Evolutionary conservation across 768 basidiomycete genomes (phyloP).

Genomic region (Lactifluus subvellereus): DNA sequence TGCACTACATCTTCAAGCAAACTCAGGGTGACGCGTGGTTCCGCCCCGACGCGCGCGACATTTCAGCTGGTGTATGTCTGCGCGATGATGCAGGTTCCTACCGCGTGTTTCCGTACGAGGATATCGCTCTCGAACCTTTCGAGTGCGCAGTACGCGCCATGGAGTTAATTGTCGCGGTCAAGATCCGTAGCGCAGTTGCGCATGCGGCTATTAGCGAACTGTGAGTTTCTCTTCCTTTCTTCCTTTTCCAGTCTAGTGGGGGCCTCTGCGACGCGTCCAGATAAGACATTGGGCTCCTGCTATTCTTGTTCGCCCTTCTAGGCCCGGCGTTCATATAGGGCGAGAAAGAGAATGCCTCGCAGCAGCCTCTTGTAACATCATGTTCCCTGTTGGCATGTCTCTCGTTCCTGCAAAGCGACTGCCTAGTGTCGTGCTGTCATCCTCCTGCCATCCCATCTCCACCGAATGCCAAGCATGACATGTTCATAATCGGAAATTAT

Average conservation of each 20-base stretch:
- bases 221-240: conserved; percentile 27
- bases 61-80: conserved; percentile 44
- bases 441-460: background rate
- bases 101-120: conserved; percentile 52
- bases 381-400: background rate
- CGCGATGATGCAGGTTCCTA: conserved; percentile 44
- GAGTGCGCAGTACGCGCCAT: conserved; percentile 47
- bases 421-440: background rate
- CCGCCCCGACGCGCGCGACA: conserved; percentile 43
- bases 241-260: background rate
- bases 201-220: conserved; percentile 48
- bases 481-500: conserved; percentile 18
- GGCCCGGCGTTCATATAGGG: background rate
- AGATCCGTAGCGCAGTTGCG: conserved; percentile 44
- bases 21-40: conserved; percentile 51
- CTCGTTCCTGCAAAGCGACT: background rate
- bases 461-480: background rate
- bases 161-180: conserved; percentile 52
- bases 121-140: conserved; percentile 48
- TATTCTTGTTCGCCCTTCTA: background rate
- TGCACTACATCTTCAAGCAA: conserved; percentile 42
- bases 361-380: background rate
- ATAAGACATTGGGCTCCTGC: background rate
- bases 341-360: background rate
- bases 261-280: background rate